Conservation (phyloP, 2,329 filamentous ascomycete genomes). For the Nannizziopsis barbatae region DNA sequence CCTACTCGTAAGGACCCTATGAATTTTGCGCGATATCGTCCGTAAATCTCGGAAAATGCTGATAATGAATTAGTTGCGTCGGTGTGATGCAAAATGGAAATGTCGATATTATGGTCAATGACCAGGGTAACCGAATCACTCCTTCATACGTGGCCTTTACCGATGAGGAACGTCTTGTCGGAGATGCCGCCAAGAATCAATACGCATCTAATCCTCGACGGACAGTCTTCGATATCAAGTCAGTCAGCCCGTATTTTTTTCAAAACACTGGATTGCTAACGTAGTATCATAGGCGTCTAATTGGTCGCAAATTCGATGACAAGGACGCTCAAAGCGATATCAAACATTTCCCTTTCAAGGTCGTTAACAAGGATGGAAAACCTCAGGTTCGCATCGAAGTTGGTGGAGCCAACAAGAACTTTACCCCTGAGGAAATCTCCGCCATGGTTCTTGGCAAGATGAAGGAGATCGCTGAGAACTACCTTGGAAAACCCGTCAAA, state of each 20-base stretch:
- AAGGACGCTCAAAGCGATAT: conserved; percentile 84
- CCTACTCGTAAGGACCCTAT: conserved; percentile 44
- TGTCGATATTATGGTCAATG: conserved; percentile 91
- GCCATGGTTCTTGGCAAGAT: conserved; percentile 58
- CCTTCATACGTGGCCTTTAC: conserved; percentile 94
- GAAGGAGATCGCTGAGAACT: conserved; percentile 54
- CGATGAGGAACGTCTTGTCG: conserved; percentile 90
- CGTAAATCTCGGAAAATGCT: conserved; percentile 10
- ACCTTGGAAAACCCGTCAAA: conserved; percentile 49
- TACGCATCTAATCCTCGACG: conserved; percentile 65
- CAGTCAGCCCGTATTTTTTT: conserved; percentile 33
- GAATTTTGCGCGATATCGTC: background rate
- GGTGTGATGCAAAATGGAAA: conserved; percentile 94
- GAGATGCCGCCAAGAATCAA: conserved; percentile 96
- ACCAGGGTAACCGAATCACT: conserved; percentile 93
- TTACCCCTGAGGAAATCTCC: conserved; percentile 56
- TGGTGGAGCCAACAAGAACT: conserved; percentile 46
- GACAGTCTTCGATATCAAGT: conserved; percentile 78
- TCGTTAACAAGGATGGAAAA: conserved; percentile 80
- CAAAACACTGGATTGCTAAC: background rate
- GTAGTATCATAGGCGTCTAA: conserved; percentile 52
- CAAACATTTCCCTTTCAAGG: conserved; percentile 98
- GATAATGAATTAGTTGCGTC: conserved; percentile 58
- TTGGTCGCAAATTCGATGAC: conserved; percentile 72
- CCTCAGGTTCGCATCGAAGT: conserved; percentile 65